Percentiles rank a stretch among this genome's conserved stretches.
phyloP scores from a whole-genome alignment of 169 alveolate genomes.

The Blepharisma undulans region DNA sequence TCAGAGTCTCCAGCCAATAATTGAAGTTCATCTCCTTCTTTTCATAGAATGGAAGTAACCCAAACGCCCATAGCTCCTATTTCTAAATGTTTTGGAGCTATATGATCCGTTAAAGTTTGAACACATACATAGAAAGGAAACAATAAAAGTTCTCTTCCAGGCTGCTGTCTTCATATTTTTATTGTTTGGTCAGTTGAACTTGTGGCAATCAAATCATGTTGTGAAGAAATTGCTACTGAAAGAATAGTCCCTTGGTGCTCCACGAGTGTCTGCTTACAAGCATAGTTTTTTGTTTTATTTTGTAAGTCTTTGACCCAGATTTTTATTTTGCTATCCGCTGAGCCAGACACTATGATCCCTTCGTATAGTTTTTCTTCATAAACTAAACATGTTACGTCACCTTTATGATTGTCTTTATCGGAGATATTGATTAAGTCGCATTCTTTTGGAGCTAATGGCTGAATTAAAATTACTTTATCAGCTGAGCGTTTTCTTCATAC shows the following conservation, averaged over 20 bases:
- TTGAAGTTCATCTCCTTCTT: constrained; percentile 65
- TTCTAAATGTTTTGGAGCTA: constrained; percentile 38
- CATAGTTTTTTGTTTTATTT: constrained; percentile 38
- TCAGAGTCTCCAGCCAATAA: constrained; percentile 68
- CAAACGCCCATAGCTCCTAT: constrained; percentile 56
- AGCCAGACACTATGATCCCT: constrained; percentile 61
- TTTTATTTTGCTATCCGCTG: constrained; percentile 64
- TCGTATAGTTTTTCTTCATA: constrained; percentile 47
- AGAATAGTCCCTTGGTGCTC: constrained; percentile 68
- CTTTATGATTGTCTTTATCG: constrained; percentile 41
- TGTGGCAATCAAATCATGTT: constrained; percentile 45
- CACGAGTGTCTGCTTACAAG: constrained; percentile 60
- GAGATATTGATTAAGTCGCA: constrained; percentile 13
- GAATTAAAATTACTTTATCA: constrained; percentile 46
- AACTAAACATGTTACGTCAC: constrained; percentile 56
- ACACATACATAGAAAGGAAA: constrained; percentile 68
- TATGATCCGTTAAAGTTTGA: constrained; percentile 55
- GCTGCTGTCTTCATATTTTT: constrained; percentile 49
- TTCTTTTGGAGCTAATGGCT: background rate
- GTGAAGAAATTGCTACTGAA: constrained; percentile 42
- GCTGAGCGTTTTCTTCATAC: constrained; percentile 54
- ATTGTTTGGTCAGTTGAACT: constrained; percentile 63
- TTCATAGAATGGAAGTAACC: constrained; percentile 61
- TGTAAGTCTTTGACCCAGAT: constrained; percentile 65
- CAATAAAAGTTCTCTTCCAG: constrained; percentile 64